phyloP scores from a whole-genome alignment of 306 rosid genomes.

The Erythrophleum fordii region DNA sequence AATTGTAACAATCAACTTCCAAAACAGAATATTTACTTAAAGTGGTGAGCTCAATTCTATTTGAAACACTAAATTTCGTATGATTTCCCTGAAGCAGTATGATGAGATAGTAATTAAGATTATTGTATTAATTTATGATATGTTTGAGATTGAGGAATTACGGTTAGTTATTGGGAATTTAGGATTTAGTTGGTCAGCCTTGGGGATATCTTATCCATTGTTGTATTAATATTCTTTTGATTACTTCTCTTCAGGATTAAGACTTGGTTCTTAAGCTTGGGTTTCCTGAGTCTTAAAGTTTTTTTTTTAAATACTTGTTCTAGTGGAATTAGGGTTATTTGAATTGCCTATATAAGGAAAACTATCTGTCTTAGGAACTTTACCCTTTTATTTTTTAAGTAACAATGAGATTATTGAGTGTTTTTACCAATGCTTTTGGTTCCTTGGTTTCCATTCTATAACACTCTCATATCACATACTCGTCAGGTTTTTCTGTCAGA shows the following conservation, averaged over 20 bases:
- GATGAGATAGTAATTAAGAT: not conserved
- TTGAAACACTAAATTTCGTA: conserved; percentile 25
- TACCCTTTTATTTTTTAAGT: not conserved
- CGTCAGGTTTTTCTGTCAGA: not conserved
- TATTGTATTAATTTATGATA: not conserved
- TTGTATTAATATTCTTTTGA: not conserved
- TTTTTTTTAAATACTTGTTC: not conserved
- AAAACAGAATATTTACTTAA: not conserved
- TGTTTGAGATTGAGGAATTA: not conserved
- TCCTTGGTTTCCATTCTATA: not conserved
- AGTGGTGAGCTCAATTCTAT: not conserved
- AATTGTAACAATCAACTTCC: conserved; percentile 19
- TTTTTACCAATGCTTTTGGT: not conserved
- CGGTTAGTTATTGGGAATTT: not conserved
- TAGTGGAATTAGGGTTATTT: not conserved
- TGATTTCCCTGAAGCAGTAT: not conserved
- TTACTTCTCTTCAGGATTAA: not conserved
- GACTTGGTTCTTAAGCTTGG: not conserved
- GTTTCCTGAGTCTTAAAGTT: not conserved
- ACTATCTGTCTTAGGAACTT: not conserved
- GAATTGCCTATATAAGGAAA: not conserved
- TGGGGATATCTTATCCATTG: not conserved
- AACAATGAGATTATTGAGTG: not conserved
- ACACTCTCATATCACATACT: conserved; percentile 21
- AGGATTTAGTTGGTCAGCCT: not conserved